Evolutionary conservation across 495 filamentous ascomycete genomes (phyloP), one percentile per base, ranked within the genome.

Genomic region (Hyphodiscus hymeniophilus): DNA sequence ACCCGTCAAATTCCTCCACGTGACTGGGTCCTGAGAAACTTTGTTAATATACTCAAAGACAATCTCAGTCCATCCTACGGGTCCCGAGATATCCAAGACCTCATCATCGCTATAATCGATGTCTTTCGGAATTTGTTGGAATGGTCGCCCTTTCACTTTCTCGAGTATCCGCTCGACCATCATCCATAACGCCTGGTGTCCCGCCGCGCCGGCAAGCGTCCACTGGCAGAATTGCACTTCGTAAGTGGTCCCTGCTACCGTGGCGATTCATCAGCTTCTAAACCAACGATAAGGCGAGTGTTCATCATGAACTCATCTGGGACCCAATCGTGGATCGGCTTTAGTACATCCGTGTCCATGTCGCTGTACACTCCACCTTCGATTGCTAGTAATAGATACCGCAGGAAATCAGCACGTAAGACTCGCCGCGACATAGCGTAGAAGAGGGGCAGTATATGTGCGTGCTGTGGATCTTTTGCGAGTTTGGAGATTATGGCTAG

Each of bases 291-390:
- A 1, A 71, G 48, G 16, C 63, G 66, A 3, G 59, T 46, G 6
- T 48, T 38, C 1, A 54, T 43, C n/a, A 42, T 38, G 33, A 60
- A 61, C 17, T 58, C 16, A 1, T 51, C 42, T 4, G 69, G 69
- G 11, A 72, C 52, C 67, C 69, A 74, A 0, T 60, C 50, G 13
- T 55, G 26, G 10, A 74, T 61, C 1, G 67, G 66, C 23, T 48
- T 41, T 16, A 66, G 51, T 39, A 57, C 63, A 12, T 55, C 45
- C 3, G 69, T 58, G 47, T 75, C 73, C 16, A 70, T 61, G 47
- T 77, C 74, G 1, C 64, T 67, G 50, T 76, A 77, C 39, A 71
- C 72, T 17, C 74, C 74, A 10, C 74, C 74, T 28, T 69, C 65
- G 41, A 67, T 66, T 60, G 64, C 66, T 12, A 77, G 49, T 0